phyloP scores from a whole-genome alignment of 2,329 filamentous ascomycete genomes.

The Colletotrichum sidae region DNA sequence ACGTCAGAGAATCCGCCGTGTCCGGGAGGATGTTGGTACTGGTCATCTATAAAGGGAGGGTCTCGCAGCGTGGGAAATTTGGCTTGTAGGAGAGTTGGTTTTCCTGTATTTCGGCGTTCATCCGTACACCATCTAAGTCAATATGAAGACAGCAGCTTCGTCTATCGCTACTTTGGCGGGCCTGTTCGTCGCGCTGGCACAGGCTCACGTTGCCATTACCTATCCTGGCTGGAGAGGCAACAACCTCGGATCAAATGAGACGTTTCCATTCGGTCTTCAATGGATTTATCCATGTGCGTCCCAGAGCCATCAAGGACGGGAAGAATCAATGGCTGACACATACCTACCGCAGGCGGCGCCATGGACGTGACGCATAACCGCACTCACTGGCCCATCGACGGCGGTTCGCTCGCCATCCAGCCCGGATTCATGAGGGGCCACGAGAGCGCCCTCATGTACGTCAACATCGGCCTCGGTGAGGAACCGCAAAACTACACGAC shows the following conservation, averaged over 20 bases:
- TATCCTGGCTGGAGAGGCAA: conserved; percentile 75
- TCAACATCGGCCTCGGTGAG: conserved; percentile 77
- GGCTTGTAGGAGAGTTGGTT: background rate
- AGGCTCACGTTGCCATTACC: conserved; percentile 67
- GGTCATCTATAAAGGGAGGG: background rate
- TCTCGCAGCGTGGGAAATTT: background rate
- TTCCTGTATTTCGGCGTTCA: background rate
- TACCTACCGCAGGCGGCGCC: conserved; percentile 67
- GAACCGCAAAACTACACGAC: conserved; percentile 75
- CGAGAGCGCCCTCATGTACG: conserved; percentile 73
- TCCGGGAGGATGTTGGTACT: background rate
- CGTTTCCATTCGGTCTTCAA: conserved; percentile 75
- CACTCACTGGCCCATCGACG: conserved; percentile 75
- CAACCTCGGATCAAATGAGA: conserved; percentile 71
- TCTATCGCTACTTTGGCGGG: background rate
- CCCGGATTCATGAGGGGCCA: conserved; percentile 81
- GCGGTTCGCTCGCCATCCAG: conserved; percentile 75
- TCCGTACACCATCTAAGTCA: background rate
- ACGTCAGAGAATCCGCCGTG: conserved; percentile 2
- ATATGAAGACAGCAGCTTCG: background rate
- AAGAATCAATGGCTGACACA: background rate
- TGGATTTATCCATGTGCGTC: conserved; percentile 77
- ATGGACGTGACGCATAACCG: conserved; percentile 75
- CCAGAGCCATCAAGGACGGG: background rate
- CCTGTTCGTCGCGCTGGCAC: background rate